These are phyloP conservation scores for Raphanus hybrid DNA, from an alignment of 441 rosid genomes.

Conservation along the genomic window DNA sequence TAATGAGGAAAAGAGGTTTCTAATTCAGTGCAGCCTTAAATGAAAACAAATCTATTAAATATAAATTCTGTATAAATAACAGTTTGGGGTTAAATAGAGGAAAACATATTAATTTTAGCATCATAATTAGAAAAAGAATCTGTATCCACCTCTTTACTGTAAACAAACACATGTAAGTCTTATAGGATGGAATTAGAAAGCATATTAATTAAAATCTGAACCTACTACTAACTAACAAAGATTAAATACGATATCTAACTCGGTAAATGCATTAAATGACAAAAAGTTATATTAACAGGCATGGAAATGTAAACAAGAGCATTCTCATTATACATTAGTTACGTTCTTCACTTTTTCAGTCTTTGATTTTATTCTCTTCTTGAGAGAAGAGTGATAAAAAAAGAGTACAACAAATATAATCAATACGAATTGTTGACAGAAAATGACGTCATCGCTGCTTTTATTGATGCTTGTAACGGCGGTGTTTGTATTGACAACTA, in stretches of 20 bases:
- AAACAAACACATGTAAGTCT: constrained; percentile 5
- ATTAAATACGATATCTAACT: neutral
- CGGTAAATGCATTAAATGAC: constrained; percentile 20
- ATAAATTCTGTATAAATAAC: neutral
- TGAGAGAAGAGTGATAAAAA: neutral
- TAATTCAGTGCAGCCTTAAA: neutral
- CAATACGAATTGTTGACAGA: neutral
- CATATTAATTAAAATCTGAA: constrained; percentile 13
- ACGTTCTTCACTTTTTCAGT: neutral
- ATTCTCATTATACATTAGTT: neutral
- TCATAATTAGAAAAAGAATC: neutral
- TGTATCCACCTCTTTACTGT: constrained; percentile 5
- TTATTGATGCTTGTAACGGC: constrained; percentile 14
- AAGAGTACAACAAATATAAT: neutral
- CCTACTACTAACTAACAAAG: constrained; percentile 7
- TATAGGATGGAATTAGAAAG: constrained; percentile 11
- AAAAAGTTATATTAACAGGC: constrained; percentile 1
- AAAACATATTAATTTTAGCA: neutral
- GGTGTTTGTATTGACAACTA: constrained; percentile 12
- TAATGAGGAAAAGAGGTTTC: neutral
- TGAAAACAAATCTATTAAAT: neutral
- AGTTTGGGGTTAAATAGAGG: neutral
- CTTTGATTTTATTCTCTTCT: constrained; percentile 3
- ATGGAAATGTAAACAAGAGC: neutral
- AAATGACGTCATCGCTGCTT: constrained; percentile 21